phyloP scores from a whole-genome alignment of 129 eudicot genomes.

The Calendula officinalis region DNA sequence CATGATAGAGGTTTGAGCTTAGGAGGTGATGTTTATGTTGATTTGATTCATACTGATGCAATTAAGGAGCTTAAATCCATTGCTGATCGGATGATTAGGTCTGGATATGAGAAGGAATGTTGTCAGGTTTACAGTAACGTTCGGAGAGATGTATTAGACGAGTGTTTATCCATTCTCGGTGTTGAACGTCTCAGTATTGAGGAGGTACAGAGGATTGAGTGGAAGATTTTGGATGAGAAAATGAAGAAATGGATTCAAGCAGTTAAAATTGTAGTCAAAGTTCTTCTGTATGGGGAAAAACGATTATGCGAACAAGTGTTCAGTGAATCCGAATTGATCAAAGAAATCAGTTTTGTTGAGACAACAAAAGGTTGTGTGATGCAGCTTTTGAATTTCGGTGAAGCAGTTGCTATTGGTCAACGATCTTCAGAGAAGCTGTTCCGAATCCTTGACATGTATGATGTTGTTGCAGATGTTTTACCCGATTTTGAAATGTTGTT shows the following conservation, averaged over 20 bases:
- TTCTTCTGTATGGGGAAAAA: slow-evolving; percentile 61
- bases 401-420: slow-evolving; percentile 76
- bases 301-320: slow-evolving; percentile 68
- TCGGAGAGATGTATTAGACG: slow-evolving; percentile 72
- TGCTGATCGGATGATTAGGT: slow-evolving; percentile 77
- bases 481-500: slow-evolving; percentile 61
- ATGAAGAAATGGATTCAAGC: slow-evolving; percentile 95
- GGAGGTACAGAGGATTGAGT: slow-evolving; percentile 93
- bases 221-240: slow-evolving; percentile 78
- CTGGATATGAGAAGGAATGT: slow-evolving; percentile 92
- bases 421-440: slow-evolving; percentile 84
- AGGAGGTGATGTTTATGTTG: slow-evolving; percentile 61
- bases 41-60: slow-evolving; percentile 60
- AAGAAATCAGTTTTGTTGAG: slow-evolving; percentile 82
- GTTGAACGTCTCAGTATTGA: slow-evolving; percentile 86
- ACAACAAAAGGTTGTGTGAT: slow-evolving; percentile 88
- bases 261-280: slow-evolving; percentile 61
- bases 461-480: slow-evolving; percentile 56
- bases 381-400: slow-evolving; percentile 97
- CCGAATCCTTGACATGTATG: slow-evolving; percentile 90
- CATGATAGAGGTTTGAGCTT: slow-evolving; percentile 70
- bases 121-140: slow-evolving; percentile 81
- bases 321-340: slow-evolving; percentile 61
- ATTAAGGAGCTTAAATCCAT: slow-evolving; percentile 60
- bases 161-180: slow-evolving; percentile 68